These are phyloP conservation scores for Canna indica DNA, from an alignment of 176 grass and related monocot species.

Conservation along the genomic window DNA sequence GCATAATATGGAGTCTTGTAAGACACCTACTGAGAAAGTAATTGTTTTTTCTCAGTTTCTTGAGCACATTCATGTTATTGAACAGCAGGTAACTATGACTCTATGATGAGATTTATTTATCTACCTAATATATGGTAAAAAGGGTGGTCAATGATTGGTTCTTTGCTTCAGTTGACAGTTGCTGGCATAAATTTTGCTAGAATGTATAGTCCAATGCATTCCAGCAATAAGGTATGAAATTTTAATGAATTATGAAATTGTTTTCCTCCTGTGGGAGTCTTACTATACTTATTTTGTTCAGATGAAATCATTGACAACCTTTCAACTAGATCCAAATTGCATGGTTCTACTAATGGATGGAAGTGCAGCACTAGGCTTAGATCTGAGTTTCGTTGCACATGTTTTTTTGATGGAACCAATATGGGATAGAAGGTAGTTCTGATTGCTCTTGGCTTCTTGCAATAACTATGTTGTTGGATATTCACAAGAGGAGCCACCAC, in stretches of 20 bases:
- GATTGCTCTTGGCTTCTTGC: not conserved
- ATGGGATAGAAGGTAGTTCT: constrained; percentile 82
- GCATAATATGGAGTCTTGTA: constrained; percentile 18
- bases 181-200: constrained; percentile 66
- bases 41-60: constrained; percentile 99
- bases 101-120: not conserved
- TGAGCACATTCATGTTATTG: constrained; percentile 92
- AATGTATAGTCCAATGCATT: constrained; percentile 96
- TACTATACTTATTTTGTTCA: constrained; percentile 32
- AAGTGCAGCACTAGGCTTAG: constrained; percentile 85
- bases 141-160: constrained; percentile 17
- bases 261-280: not conserved
- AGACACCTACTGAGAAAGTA: constrained; percentile 54
- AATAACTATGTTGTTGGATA: not conserved
- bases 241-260: not conserved
- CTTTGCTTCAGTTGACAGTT: constrained; percentile 55
- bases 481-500: not conserved
- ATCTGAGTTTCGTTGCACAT: constrained; percentile 84
- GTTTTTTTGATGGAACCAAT: constrained; percentile 99
- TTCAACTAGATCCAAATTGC: constrained; percentile 76
- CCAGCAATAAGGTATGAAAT: constrained; percentile 54
- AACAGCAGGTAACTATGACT: constrained; percentile 55
- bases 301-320: constrained; percentile 66
- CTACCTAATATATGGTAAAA: constrained; percentile 8
- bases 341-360: constrained; percentile 96